Evolutionary conservation across 805 yeast genomes (phyloP), one percentile per base, ranked within the genome.

Genomic region (Spathaspora gorwiae): DNA sequence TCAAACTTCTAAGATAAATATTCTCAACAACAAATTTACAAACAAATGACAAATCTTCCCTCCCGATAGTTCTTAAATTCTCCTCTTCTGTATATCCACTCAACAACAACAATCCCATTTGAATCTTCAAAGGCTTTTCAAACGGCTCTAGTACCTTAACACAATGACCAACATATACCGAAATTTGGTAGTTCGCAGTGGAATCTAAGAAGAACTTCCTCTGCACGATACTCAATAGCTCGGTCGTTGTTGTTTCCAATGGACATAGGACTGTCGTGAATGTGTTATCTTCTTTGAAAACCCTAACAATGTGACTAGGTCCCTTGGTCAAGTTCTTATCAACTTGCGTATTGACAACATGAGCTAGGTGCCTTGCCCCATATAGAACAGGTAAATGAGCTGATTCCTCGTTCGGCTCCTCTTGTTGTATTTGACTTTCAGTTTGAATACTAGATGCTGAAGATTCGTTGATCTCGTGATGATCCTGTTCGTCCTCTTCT

Each of bases 51-150:
- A 90, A 64, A 63, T 90, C 97, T 46, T 86, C 90, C 48, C 95
- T 74, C 30, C 95, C 96, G 48, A 90, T 75, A 42, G 81, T 85
- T 50, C 81, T 83, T 42, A 89, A 66, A 43, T 83, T 81, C 59
- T 90, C 97, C n/a, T 78, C 72, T 40, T 83, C 86, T 3, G 78
- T 75, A 57, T 85, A 90, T 5, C 97, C 98, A 57, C 87, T 83
- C 35, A 87, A 66, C 46, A 83, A 68, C 27, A 90, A 62, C 41
- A 90, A 64, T 39, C 85, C 84, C 54, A 84, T 75, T 62, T 90
- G 96, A 45, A 87, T 81, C 47, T 80, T 75, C 35, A 90, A 72
- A 0, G 97, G 97, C 48, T 76, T 79, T 45, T 90, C 95, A 51
- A 79, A 78, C 1, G 81, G 72, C 37, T 85, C 83, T 40, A 90